A percentile compares a stretch with the other conserved stretches of the same genome.
Conservation (phyloP, 306 rosid genomes). For the Echinosophora koreensis region DNA sequence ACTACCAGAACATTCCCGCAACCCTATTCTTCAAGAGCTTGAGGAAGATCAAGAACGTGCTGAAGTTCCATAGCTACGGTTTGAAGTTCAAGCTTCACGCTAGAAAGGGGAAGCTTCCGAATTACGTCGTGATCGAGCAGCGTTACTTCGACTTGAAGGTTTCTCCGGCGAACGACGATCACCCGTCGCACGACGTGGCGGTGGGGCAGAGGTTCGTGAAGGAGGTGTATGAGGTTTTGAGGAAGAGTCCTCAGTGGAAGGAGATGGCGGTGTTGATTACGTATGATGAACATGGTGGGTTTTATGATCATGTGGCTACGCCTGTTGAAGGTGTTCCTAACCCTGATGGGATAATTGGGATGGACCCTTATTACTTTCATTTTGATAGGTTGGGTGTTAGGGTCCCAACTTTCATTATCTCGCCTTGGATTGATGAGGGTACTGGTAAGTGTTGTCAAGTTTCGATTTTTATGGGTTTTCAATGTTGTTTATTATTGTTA, state of each 20-base stretch:
- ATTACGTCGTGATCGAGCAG: constrained; percentile 88
- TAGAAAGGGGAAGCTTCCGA: constrained; percentile 76
- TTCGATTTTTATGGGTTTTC: constrained; percentile 2
- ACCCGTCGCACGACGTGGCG: constrained; percentile 96
- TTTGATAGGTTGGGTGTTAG: constrained; percentile 91
- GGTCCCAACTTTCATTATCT: constrained; percentile 81
- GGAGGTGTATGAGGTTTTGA: constrained; percentile 86
- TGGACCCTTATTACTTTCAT: constrained; percentile 78
- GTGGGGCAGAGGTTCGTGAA: constrained; percentile 84
- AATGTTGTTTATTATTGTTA: not conserved
- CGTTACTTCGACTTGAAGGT: constrained; percentile 75
- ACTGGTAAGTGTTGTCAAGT: constrained; percentile 62
- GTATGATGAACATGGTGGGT: constrained; percentile 96
- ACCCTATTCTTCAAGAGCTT: constrained; percentile 76
- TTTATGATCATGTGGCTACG: constrained; percentile 90
- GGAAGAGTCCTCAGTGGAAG: constrained; percentile 95
- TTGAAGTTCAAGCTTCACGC: constrained; percentile 78
- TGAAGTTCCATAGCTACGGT: constrained; percentile 65
- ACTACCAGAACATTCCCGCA: constrained; percentile 94
- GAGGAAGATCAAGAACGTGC: constrained; percentile 62
- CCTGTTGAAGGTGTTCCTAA: constrained; percentile 83
- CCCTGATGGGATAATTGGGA: constrained; percentile 88
- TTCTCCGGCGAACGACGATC: constrained; percentile 90
- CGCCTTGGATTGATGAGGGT: constrained; percentile 94
- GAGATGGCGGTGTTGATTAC: constrained; percentile 88